Evolutionary conservation across 257 asterid species (phyloP).

Genomic region (Plantago elongata): DNA sequence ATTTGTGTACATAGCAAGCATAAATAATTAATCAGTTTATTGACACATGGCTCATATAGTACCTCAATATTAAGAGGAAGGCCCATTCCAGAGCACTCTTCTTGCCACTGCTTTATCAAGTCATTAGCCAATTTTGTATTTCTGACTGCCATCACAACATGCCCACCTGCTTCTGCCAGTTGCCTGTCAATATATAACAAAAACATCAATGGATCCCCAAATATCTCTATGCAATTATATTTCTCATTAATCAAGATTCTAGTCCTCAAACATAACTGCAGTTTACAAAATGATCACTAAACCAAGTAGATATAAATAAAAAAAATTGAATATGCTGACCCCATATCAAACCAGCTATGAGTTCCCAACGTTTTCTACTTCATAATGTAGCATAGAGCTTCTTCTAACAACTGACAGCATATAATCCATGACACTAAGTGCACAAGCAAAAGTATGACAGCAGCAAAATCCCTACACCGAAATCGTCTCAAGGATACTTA

Average conservation of each 20-base stretch:
- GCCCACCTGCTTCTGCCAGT: constrained; percentile 93
- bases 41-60: background rate
- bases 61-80: constrained; percentile 94
- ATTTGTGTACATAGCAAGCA: background rate
- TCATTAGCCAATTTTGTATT: constrained; percentile 68
- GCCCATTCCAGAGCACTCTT: constrained; percentile 76
- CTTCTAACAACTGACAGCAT: no score
- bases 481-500: no score
- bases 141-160: constrained; percentile 95
- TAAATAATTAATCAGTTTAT: background rate
- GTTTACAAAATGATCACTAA: background rate
- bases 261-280: no score
- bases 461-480: no score
- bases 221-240: background rate
- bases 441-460: no score
- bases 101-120: constrained; percentile 75
- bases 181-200: constrained; percentile 26
- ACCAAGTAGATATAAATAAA: no score
- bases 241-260: no score
- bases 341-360: no score
- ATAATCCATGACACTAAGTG: no score
- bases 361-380: no score
- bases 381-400: no score
- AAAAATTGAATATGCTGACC: no score
- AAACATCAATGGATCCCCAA: constrained; percentile 12